phyloP scores from a whole-genome alignment of 2,329 filamentous ascomycete species.

The Ophiosphaerella korrae region DNA sequence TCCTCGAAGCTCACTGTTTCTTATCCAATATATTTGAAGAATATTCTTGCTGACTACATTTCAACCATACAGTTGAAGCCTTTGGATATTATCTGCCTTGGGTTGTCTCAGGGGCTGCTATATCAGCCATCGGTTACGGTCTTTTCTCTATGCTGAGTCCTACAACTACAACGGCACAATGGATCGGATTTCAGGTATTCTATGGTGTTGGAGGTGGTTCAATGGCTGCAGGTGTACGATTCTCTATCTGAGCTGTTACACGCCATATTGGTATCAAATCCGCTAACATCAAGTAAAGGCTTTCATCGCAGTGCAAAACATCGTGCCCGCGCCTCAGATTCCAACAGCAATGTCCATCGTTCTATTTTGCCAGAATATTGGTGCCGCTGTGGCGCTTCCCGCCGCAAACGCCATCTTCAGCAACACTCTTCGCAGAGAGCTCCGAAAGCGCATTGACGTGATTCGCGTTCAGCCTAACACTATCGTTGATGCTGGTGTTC shows the following conservation, averaged over 20 bases:
- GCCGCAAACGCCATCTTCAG: slow-evolving; percentile 15
- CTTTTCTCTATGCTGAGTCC: slow-evolving; percentile 43
- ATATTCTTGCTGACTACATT: slow-evolving; percentile 13
- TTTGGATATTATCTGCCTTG: slow-evolving; percentile 52
- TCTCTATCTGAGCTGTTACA: neutral
- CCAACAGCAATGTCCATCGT: slow-evolving; percentile 31
- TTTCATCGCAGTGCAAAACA: slow-evolving; percentile 28
- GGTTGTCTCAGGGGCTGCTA: slow-evolving; percentile 36
- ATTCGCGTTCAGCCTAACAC: neutral
- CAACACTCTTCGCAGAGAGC: neutral
- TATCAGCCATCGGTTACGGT: slow-evolving; percentile 47
- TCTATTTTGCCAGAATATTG: slow-evolving; percentile 36
- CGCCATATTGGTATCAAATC: neutral
- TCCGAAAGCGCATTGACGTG: neutral
- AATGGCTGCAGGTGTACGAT: neutral
- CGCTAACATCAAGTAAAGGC: slow-evolving; percentile 6
- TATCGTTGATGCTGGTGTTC: neutral
- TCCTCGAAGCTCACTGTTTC: neutral
- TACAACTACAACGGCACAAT: slow-evolving; percentile 14
- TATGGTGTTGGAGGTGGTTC: slow-evolving; percentile 36
- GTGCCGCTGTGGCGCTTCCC: slow-evolving; percentile 27
- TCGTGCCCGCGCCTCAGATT: slow-evolving; percentile 18
- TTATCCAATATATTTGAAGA: no score
- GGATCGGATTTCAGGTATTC: slow-evolving; percentile 25
- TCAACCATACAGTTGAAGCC: slow-evolving; percentile 31